Base-by-base conservation (phyloP, 2,329 filamentous ascomycete species). In the Aspergillus floridensis region DNA sequence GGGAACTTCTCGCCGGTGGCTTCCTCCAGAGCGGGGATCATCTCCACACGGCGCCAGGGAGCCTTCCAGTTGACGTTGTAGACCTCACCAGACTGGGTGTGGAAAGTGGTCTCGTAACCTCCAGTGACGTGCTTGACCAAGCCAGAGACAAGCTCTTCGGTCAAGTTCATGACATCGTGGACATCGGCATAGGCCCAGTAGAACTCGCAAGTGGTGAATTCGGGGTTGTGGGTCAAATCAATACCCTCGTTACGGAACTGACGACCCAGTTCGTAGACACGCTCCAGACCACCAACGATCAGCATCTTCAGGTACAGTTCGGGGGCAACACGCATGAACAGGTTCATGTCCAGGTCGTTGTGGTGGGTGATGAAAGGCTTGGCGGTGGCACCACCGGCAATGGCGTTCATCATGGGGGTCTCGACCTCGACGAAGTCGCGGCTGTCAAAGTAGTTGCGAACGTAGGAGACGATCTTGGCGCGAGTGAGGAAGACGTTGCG, bases 171-270 rank as follows among this genome's bases (percentile, higher is more conserved):
- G 60, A 97, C 82, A 73, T 98, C 95, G 76, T 96, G 90, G 67
- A 96, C 86, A 77, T 96, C 92, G 58, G 89, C 90, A 67, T 92
- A 98, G 3, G 95, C 93, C 85, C 90, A 88, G 79, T 99, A 99
- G 80, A 98, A 98, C 77, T 99, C 95, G 76, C 92, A 91, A 26
- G 92, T 96, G 48, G 95, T 99, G 81, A 99, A 99, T 76, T 99
- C 95, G 44, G 91, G 95, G 82, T 98, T 99, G 83, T 99, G 95
- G 7, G 95, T 99, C 53, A 95, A 81, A 75, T 96, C 92, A 65
- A 92, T 89, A 60, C 90, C 88, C 77, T 96, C 93, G 72, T 99
- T 99, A 70, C 95, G 84, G 86, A 99, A 99, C 75, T 96, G 92
- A 66, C 92, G 89, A 65, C 95, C 95, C 63, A 99, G 87, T 76